Evolutionary conservation across 2,329 filamentous ascomycete species (phyloP), one percentile per base, ranked within the genome.

Genomic region (Colletotrichum paranaense): DNA sequence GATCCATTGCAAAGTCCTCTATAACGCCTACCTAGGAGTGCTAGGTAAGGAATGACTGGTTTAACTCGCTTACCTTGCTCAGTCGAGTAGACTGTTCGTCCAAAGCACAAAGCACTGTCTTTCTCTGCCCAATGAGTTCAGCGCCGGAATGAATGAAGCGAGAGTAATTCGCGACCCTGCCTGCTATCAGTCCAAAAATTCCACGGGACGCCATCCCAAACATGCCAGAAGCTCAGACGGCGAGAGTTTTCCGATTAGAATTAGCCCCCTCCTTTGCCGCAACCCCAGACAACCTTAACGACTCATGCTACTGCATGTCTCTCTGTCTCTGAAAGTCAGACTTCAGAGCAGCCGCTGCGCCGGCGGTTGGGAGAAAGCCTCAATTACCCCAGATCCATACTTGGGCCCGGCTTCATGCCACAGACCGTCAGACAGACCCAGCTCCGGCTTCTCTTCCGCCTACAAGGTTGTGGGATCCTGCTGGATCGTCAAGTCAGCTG

Each of bases 221-320:
- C 67, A 62, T 71, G 56, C 67, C 62, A 66, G 62, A 57, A 73
- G 71, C 70, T 71, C 62, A 66, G 67, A 30, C 60, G 30, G 56
- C 49, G 24, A 58, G 28, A 62, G 67, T 52, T 65, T 16, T 49
- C 57, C 46, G 53, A n/a, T 57, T 16, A 24, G 52, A 64, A 52
- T 60, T 65, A 35, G 32, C 26, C 42, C 65, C 26, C 53, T 64
- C 46, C 42, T 28, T 56, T 69, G 66, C 59, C 32, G 59, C 66
- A 73, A 55, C 62, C 55, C 60, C 32, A 71, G 71, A 62, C 71
- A 73, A 66, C 55, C 67, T 66, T 73, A 42, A 66, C 67, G 71
- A 73, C 56, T 71, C 62, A 71, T 65, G 67, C 46, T 35, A 57
- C 46, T 56, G 60, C 67, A 57, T 73, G 12, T 73, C 67, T 59